phyloP scores from a whole-genome alignment of 2,329 filamentous ascomycete species.

The Neonectria hederae region DNA sequence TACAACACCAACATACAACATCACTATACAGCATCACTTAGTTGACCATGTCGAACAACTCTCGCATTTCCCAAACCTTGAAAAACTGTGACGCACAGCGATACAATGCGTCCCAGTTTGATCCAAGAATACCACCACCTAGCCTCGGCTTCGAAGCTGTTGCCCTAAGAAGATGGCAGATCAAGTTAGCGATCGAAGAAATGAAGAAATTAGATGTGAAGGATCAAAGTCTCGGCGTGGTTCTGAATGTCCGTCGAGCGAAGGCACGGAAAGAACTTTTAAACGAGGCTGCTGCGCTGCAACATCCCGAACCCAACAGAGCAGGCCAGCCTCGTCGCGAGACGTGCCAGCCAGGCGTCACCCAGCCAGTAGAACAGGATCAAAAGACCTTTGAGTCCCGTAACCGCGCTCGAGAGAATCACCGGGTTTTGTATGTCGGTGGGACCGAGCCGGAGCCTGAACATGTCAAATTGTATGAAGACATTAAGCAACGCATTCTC shows the following conservation, averaged over 20 bases:
- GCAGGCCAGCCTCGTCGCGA: not conserved
- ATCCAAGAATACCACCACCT: not conserved
- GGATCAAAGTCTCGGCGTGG: not conserved
- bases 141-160: not conserved
- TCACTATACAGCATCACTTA: not conserved
- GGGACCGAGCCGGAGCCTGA: not conserved
- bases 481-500: not conserved
- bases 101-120: not conserved
- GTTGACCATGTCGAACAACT: not conserved
- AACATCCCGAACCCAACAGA: no score
- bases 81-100: not conserved
- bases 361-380: not conserved
- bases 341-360: not conserved
- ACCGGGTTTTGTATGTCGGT: not conserved
- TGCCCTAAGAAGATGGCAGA: not conserved
- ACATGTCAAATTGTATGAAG: not conserved
- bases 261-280: not conserved
- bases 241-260: not conserved
- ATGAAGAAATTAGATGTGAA: not conserved
- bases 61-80: no score
- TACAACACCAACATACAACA: not conserved
- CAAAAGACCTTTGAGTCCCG: not conserved
- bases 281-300: not conserved
- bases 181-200: not conserved
- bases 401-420: not conserved